A percentile compares a stretch with the other conserved stretches of the same genome.
phyloP scores from a whole-genome alignment of 2,329 filamentous ascomycete genomes.

The Colletotrichum simmondsii region DNA sequence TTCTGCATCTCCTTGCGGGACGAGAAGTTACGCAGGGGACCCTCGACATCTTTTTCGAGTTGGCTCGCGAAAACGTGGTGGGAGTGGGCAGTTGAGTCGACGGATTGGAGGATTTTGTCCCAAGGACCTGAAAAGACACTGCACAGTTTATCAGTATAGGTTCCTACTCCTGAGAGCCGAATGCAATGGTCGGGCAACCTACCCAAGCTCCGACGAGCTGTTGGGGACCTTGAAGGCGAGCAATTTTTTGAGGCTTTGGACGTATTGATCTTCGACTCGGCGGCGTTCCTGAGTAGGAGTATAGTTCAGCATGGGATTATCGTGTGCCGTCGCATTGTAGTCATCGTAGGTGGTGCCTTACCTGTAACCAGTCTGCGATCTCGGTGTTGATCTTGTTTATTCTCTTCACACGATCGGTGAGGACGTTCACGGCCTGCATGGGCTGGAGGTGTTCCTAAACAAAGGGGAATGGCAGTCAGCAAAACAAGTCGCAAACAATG shows the following conservation, averaged over 20 bases:
- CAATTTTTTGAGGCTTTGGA: slow-evolving; percentile 83
- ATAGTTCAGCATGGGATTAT: slow-evolving; percentile 25
- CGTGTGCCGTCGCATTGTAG: neutral
- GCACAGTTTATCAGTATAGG: slow-evolving; percentile 31
- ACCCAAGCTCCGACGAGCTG: slow-evolving; percentile 87
- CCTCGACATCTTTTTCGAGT: slow-evolving; percentile 90
- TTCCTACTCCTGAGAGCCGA: neutral
- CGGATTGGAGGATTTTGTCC: slow-evolving; percentile 85
- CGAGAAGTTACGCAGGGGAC: slow-evolving; percentile 81
- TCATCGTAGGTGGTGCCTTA: slow-evolving; percentile 54
- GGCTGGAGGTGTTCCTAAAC: slow-evolving; percentile 84
- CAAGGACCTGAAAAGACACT: slow-evolving; percentile 93
- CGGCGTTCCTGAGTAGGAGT: slow-evolving; percentile 79
- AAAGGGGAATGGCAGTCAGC: slow-evolving; percentile 32
- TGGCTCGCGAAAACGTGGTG: slow-evolving; percentile 84
- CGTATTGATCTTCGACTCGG: slow-evolving; percentile 91
- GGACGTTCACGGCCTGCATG: slow-evolving; percentile 80
- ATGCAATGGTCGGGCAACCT: slow-evolving; percentile 48
- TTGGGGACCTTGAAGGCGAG: slow-evolving; percentile 80
- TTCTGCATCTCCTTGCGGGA: slow-evolving; percentile 81
- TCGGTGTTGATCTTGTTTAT: slow-evolving; percentile 88
- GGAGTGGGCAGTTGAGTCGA: slow-evolving; percentile 83
- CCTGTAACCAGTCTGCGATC: slow-evolving; percentile 97
- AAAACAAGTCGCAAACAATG: slow-evolving; percentile 29
- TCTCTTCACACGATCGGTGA: slow-evolving; percentile 88